Evolutionary conservation across 2,329 filamentous ascomycete species (phyloP), one percentile per base, ranked within the genome.

Genomic region (Aspergillus sp.): DNA sequence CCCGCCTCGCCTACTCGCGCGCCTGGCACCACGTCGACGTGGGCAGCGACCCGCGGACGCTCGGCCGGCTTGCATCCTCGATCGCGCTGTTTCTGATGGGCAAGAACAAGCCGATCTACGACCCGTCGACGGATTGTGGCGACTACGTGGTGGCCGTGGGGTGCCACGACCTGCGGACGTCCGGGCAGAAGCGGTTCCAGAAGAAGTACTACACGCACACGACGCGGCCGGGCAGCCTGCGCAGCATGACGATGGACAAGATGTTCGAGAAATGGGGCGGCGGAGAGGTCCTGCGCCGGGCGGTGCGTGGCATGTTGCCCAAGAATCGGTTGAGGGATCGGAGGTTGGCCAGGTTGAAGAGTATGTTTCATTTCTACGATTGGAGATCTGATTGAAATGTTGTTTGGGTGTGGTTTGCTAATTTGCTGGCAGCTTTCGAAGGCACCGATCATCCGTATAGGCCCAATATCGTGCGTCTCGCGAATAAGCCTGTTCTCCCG

Each of bases 31-130:
- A 83, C 78, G 61, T 96, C 72, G 60, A 91, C 71, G 64, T 84
- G 66, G 53, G 71, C 69, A 46, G 80, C 63, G 60, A 78, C 13
- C 72, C 77, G 12, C 86, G 86, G 10, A 79, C 86, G n/a, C 80
- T 95, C 25, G 89, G 89, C 48, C 86, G 89, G 26, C 73, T 95
- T 32, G 89, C 89, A 40, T 86, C 82, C 33, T 78, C 82, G 42
- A 94, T 95, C 60, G 89, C 88, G 41, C 70, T 80, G 33, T 71
- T 85, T 39, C 77, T 95, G 32, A 95, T 96, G 88, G 91, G 91
- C 66, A 98, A 98, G 72, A 82, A 98, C 74, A 98, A 98, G 68
- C 91, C 91, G 14, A 94, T 91, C 61, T 98, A 79, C 68, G 85
- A 96, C 65, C 91, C 91, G 1, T 94, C 86, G 14, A 95, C 88